Percentiles rank a stretch among this genome's conserved stretches.
Evolutionary conservation across 2,329 filamentous ascomycete genomes (phyloP).

Genomic region (Xylaria sp.): DNA sequence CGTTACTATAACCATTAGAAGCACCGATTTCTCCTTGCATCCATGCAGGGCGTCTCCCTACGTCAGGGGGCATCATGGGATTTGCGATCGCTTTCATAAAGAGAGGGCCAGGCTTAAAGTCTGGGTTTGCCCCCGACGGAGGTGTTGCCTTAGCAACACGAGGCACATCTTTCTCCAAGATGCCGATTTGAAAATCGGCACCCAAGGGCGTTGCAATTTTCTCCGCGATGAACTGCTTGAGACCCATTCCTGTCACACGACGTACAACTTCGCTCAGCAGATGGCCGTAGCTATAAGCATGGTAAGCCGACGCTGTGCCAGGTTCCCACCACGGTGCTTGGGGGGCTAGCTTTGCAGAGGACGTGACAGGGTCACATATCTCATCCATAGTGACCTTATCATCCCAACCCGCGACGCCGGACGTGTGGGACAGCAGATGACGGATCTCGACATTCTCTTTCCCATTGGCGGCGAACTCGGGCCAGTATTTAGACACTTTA

Average conservation of each 20-base stretch:
- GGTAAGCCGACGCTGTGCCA: slow-evolving; percentile 55
- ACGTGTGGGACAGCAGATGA: slow-evolving; percentile 54
- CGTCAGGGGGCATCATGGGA: slow-evolving; percentile 40
- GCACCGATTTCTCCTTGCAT: slow-evolving; percentile 55
- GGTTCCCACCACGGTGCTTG: slow-evolving; percentile 58
- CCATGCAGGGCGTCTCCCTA: slow-evolving; percentile 49
- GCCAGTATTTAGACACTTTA: slow-evolving; percentile 56
- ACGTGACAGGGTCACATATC: slow-evolving; percentile 46
- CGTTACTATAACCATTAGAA: slow-evolving; percentile 58
- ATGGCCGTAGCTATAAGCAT: slow-evolving; percentile 53
- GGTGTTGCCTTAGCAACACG: slow-evolving; percentile 53
- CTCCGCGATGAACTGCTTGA: slow-evolving; percentile 52
- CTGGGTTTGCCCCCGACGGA: slow-evolving; percentile 13
- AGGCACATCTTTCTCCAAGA: slow-evolving; percentile 53
- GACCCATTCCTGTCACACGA: slow-evolving; percentile 52
- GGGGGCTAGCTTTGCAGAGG: slow-evolving; percentile 50
- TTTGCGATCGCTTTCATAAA: slow-evolving; percentile 46
- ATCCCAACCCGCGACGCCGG: slow-evolving; percentile 51
- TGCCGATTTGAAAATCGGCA: slow-evolving; percentile 60
- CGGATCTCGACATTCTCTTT: slow-evolving; percentile 53
- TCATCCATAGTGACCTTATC: slow-evolving; percentile 48
- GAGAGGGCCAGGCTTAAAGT: slow-evolving; percentile 43
- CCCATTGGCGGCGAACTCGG: slow-evolving; percentile 55
- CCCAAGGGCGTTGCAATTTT: slow-evolving; percentile 53
- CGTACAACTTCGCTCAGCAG: slow-evolving; percentile 56